These are phyloP conservation scores for Talaromyces adpressus DNA, from an alignment of 495 filamentous ascomycete genomes.

Conservation along the genomic window DNA sequence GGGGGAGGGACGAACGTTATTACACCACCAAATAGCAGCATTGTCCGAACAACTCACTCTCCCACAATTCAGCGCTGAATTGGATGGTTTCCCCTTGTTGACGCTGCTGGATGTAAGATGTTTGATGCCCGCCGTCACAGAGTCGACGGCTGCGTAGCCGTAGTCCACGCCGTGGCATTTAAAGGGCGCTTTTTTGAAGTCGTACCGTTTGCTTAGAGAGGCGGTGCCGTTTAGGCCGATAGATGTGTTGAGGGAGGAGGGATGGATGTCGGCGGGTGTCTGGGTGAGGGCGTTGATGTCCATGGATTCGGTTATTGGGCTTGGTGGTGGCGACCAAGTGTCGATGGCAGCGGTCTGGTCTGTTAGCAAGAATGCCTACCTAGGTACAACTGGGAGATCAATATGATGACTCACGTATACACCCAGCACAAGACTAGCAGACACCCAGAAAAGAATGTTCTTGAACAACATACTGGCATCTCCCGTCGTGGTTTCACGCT, in stretches of 20 bases:
- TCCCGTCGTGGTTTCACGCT: neutral
- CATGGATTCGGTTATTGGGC: neutral
- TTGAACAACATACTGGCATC: neutral
- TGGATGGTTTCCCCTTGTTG: neutral
- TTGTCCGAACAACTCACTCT: constrained; percentile 7
- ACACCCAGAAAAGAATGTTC: neutral
- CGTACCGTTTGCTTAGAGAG: neutral
- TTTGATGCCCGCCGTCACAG: neutral
- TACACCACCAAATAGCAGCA: constrained; percentile 12
- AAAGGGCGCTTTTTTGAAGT: neutral
- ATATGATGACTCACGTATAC: neutral
- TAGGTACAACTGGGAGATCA: no score
- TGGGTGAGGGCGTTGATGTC: neutral
- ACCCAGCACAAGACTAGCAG: neutral
- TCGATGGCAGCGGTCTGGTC: neutral
- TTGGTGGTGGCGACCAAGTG: neutral
- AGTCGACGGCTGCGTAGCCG: neutral
- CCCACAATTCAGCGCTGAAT: constrained; percentile 7
- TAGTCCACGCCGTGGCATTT: neutral
- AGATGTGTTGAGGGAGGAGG: neutral
- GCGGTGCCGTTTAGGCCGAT: no score
- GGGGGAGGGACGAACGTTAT: constrained; percentile 5
- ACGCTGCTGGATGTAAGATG: neutral
- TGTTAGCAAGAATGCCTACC: neutral
- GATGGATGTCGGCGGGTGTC: neutral